Percentiles rank a stretch among this genome's conserved stretches.
phyloP scores from a whole-genome alignment of 1,284 basidiomycete genomes.

The Malassezia dermatis region DNA sequence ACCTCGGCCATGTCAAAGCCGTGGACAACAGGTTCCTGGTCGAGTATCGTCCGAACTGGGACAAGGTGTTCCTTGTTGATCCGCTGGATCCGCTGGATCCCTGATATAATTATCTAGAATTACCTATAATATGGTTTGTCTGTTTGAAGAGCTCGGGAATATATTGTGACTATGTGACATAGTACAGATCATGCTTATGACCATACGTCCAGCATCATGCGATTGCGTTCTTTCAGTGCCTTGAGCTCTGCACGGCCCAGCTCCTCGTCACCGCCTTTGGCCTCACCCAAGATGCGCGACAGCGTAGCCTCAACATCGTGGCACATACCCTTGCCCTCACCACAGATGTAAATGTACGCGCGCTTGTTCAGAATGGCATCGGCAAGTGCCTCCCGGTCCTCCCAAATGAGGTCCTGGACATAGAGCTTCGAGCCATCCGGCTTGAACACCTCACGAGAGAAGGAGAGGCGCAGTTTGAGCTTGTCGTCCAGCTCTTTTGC shows the following conservation, averaged over 20 bases:
- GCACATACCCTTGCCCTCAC: conserved; percentile 92
- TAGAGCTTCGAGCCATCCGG: conserved; percentile 90
- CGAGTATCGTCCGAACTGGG: background rate
- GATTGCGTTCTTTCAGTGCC: conserved; percentile 77
- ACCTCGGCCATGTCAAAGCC: background rate
- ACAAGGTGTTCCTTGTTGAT: background rate
- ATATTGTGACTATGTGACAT: background rate
- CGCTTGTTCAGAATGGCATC: conserved; percentile 83
- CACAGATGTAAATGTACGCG: conserved; percentile 66
- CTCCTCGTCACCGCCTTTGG: conserved; percentile 76
- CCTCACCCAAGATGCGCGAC: conserved; percentile 76
- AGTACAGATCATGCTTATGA: conserved; percentile 5
- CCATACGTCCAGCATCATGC: conserved; percentile 51
- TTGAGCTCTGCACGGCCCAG: conserved; percentile 75
- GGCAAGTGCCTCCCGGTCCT: conserved; percentile 56
- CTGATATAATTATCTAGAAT: background rate
- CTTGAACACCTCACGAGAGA: conserved; percentile 66
- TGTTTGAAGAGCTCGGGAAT: background rate
- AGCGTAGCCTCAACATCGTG: conserved; percentile 84
- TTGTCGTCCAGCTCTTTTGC: conserved; percentile 75
- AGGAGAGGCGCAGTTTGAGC: conserved; percentile 74
- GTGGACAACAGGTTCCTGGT: background rate
- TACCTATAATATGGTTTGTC: background rate
- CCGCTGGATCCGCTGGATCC: background rate
- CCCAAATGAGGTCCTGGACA: conserved; percentile 65